Percentiles rank a stretch among this genome's conserved stretches.
Conservation (phyloP, 2,329 filamentous ascomycete species). For the Talaromyces piceae region DNA sequence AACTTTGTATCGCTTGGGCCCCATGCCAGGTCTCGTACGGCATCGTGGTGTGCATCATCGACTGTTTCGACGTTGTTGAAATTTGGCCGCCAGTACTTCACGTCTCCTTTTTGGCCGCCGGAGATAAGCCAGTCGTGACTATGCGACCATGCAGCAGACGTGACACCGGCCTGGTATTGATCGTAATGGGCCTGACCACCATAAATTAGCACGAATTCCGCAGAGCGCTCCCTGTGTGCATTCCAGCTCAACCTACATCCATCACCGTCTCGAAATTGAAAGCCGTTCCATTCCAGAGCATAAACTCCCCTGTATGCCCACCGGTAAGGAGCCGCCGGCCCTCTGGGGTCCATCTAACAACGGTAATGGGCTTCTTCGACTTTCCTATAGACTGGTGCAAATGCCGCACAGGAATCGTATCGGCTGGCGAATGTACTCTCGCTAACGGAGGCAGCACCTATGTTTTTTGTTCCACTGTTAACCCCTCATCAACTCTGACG, state of each 20-base stretch:
- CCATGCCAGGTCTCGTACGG: conserved; percentile 86
- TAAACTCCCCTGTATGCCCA: conserved; percentile 95
- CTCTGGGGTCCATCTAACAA: conserved; percentile 96
- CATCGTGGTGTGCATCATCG: conserved; percentile 73
- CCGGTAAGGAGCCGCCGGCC: conserved; percentile 85
- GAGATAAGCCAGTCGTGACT: conserved; percentile 96
- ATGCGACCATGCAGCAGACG: conserved; percentile 64
- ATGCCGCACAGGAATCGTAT: conserved; percentile 88
- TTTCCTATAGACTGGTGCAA: conserved; percentile 98
- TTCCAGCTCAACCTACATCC: conserved; percentile 48
- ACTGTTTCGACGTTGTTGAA: conserved; percentile 98
- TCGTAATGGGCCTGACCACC: conserved; percentile 63
- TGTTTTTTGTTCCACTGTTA: conserved; percentile 5
- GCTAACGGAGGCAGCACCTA: conserved; percentile 84
- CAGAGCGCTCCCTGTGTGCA: background rate
- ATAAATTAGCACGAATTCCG: conserved; percentile 14
- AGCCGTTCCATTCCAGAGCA: conserved; percentile 94
- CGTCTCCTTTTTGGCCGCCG: conserved; percentile 85
- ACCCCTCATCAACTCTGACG: background rate
- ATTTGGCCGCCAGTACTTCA: conserved; percentile 99
- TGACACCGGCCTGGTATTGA: conserved; percentile 38
- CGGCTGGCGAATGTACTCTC: conserved; percentile 64
- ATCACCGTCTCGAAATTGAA: conserved; percentile 99
- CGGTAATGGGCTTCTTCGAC: conserved; percentile 93
- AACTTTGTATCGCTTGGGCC: conserved; percentile 93